These are phyloP conservation scores for Metschnikowia henanensis DNA, from an alignment of 805 yeast genomes.

Conservation along the genomic window DNA sequence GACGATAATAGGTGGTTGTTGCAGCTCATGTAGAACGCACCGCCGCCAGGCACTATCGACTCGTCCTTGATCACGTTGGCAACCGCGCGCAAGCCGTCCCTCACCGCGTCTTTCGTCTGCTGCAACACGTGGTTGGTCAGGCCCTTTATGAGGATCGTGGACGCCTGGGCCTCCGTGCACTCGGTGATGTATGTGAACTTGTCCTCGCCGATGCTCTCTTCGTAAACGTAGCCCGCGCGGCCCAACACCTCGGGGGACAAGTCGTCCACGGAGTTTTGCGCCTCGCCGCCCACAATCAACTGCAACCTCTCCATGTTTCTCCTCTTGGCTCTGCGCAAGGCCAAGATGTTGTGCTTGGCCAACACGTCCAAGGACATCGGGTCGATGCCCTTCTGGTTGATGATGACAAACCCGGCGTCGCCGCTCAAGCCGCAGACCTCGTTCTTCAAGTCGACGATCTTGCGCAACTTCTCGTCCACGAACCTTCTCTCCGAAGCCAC, in stretches of 20 bases:
- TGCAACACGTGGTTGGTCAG: conserved; percentile 85
- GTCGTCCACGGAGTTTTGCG: conserved; percentile 96
- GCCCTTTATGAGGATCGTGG: conserved; percentile 90
- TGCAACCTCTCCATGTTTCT: conserved; percentile 99
- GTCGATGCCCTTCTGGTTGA: conserved; percentile 98
- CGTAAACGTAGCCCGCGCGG: conserved; percentile 85
- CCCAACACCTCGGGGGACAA: conserved; percentile 79
- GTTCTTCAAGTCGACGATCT: conserved; percentile 91
- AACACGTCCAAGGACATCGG: conserved; percentile 95
- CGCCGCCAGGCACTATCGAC: conserved; percentile 93
- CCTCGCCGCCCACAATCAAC: conserved; percentile 94
- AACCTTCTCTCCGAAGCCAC: conserved; percentile 92
- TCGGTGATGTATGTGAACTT: conserved; percentile 96
- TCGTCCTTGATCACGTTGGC: conserved; percentile 87
- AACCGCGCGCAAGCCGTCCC: conserved; percentile 96
- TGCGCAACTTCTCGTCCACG: conserved; percentile 89
- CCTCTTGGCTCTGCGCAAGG: conserved; percentile 96
- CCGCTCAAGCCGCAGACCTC: conserved; percentile 80
- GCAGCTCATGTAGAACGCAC: conserved; percentile 89
- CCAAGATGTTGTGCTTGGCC: conserved; percentile 90
- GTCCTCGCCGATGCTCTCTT: conserved; percentile 94
- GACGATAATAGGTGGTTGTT: conserved; percentile 58
- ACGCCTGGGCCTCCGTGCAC: conserved; percentile 83
- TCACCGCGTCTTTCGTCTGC: conserved; percentile 95
- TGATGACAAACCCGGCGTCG: conserved; percentile 81